Conservation (phyloP, 306 rosid species). For the Rubus parviflorus region DNA sequence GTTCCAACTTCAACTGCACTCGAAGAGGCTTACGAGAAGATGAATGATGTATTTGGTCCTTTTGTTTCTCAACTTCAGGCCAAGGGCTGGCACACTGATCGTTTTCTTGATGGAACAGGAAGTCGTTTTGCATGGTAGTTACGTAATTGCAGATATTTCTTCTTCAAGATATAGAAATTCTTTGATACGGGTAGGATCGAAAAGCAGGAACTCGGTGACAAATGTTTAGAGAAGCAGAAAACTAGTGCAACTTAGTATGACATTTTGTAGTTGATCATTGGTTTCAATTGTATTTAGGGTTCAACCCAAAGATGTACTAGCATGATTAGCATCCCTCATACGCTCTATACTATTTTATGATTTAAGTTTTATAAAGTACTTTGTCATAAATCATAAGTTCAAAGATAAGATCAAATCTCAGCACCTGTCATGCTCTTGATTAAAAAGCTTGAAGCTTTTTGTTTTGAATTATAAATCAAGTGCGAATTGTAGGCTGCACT, state of each 20-base stretch:
- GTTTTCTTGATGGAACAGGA: conserved; percentile 83
- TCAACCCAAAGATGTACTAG: not conserved
- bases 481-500: not conserved
- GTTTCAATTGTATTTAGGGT: not conserved
- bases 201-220: not conserved
- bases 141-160: not conserved
- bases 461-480: not conserved
- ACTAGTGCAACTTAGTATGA: not conserved
- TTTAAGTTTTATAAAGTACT: not conserved
- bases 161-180: conserved; percentile 10
- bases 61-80: conserved; percentile 66
- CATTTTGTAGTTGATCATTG: not conserved
- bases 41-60: conserved; percentile 58
- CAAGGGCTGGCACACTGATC: conserved; percentile 97
- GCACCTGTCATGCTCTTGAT: not conserved
- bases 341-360: not conserved
- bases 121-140: conserved; percentile 58
- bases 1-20: conserved; percentile 42
- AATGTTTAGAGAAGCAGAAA: not conserved
- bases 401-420: not conserved
- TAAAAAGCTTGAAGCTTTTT: not conserved
- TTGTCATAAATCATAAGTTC: not conserved
- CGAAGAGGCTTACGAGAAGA: conserved; percentile 67
- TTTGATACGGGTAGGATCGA: not conserved
- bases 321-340: not conserved